A percentile compares a stretch with the other conserved stretches of the same genome.
Conservation (phyloP, 129 eudicot genomes). For the Flaveria sonorensis region DNA sequence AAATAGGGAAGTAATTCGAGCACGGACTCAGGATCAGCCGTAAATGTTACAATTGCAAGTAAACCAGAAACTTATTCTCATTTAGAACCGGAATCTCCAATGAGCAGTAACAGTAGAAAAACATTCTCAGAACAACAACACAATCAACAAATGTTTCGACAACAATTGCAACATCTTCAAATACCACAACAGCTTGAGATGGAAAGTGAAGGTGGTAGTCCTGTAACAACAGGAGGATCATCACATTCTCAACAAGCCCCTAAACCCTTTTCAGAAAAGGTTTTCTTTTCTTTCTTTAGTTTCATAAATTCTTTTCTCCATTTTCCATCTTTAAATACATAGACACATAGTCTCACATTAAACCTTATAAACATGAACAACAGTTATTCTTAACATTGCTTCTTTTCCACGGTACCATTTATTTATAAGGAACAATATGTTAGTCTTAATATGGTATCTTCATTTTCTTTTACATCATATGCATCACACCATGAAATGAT, state of each 20-base stretch:
- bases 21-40: constrained; percentile 77
- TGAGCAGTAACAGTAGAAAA: constrained; percentile 55
- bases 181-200: constrained; percentile 51
- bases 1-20: constrained; percentile 59
- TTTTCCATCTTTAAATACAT: neutral
- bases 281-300: constrained; percentile 10
- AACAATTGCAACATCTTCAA: constrained; percentile 53
- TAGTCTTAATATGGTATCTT: constrained; percentile 20
- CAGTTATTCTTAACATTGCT: neutral
- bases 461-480: constrained; percentile 13
- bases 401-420: neutral
- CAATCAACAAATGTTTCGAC: constrained; percentile 40
- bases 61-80: constrained; percentile 39
- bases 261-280: constrained; percentile 72
- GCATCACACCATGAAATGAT: constrained; percentile 21
- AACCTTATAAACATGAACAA: constrained; percentile 7
- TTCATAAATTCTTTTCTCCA: neutral
- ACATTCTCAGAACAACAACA: constrained; percentile 45
- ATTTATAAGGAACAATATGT: constrained; percentile 9
- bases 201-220: constrained; percentile 67
- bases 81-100: constrained; percentile 68
- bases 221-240: constrained; percentile 54
- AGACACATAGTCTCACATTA: neutral
- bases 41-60: constrained; percentile 52
- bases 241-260: constrained; percentile 58